phyloP scores from a whole-genome alignment of 805 yeast species.

The Sugiyamaella marilandica region DNA sequence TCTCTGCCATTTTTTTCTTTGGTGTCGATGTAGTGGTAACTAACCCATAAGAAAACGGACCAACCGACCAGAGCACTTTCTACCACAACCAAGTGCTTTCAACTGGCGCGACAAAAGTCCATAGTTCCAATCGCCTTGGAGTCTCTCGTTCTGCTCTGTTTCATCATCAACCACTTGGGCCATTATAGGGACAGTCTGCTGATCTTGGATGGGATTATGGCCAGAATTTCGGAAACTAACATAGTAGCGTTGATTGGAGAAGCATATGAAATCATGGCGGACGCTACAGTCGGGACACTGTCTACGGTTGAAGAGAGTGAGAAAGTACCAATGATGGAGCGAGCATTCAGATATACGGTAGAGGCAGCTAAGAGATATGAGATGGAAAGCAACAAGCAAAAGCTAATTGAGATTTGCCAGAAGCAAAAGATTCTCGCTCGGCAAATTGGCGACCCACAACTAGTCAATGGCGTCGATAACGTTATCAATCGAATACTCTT shows the following conservation, averaged over 20 bases:
- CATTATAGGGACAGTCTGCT: conserved; percentile 41
- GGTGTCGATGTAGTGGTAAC: conserved; percentile 20
- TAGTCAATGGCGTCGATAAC: neutral
- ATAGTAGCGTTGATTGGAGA: conserved; percentile 39
- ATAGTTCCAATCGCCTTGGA: conserved; percentile 43
- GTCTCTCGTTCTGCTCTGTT: conserved; percentile 43
- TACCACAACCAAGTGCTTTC: conserved; percentile 45
- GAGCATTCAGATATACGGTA: conserved; percentile 10
- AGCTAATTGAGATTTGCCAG: conserved; percentile 5
- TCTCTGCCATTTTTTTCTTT: conserved; percentile 28
- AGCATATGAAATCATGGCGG: conserved; percentile 35
- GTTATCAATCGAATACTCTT: neutral
- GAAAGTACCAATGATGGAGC: neutral
- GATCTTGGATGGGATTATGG: conserved; percentile 41
- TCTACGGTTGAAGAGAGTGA: neutral
- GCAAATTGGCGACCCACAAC: neutral
- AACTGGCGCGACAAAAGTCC: conserved; percentile 44
- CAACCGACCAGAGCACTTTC: conserved; percentile 49
- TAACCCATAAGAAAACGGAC: conserved; percentile 23
- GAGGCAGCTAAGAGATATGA: conserved; percentile 8
- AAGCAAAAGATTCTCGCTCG: conserved; percentile 10
- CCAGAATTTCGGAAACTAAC: conserved; percentile 40
- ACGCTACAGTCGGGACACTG: conserved; percentile 23
- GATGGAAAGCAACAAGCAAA: neutral
- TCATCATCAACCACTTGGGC: conserved; percentile 41